Evolutionary conservation across 2,329 filamentous ascomycete genomes (phyloP), one percentile per base, ranked within the genome.

Genomic region (Penicillium occitanis): DNA sequence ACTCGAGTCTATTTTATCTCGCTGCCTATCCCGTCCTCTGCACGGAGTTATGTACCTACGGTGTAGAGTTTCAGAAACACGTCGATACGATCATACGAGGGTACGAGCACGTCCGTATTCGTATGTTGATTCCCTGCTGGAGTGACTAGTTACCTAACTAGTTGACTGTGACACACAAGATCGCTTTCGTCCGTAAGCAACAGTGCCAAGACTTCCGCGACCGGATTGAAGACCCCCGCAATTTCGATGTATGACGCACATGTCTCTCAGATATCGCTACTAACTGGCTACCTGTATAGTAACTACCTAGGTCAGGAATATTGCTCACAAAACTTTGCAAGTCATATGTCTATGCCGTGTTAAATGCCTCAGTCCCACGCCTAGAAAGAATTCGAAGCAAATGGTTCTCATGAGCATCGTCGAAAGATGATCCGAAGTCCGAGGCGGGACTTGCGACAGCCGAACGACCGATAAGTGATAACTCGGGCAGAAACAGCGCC

Each of bases 201-300:
- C 48, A 33, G 37, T n/a, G 57, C 57, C 37, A 60, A 60, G 57
- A 11, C 57, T 44, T 46, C 57, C 57, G 57, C 37, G 40, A 46
- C 19, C 57, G 28, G 37, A 60, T 46, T 13, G 2, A 8, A 22
- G 17, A 11, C 33, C 57, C 35, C 57, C 28, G 57, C 57, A 60
- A 44, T 44, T 46, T 60, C 57, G 46, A 42, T 40, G 28, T 60
- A 60, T 60, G 57, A 60, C 57, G 57, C 57, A 60, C 37, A 10
- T 17, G n/a, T 13, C 5, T 13, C 35, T 37, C 8, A 33, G 14
- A 30, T 35, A 19, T 19, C 17, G 28, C 17, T 35, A 55, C 22
- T 8, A 8, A 1, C 4, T 30, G 7, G 5, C 30, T 33, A 33
- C 5, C 13, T 6, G 10, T 3, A 25, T 25, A 4, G 25, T 25